These are phyloP conservation scores for Trichaptum fuscoviolaceum DNA, from an alignment of 768 basidiomycete genomes.

Conservation along the genomic window DNA sequence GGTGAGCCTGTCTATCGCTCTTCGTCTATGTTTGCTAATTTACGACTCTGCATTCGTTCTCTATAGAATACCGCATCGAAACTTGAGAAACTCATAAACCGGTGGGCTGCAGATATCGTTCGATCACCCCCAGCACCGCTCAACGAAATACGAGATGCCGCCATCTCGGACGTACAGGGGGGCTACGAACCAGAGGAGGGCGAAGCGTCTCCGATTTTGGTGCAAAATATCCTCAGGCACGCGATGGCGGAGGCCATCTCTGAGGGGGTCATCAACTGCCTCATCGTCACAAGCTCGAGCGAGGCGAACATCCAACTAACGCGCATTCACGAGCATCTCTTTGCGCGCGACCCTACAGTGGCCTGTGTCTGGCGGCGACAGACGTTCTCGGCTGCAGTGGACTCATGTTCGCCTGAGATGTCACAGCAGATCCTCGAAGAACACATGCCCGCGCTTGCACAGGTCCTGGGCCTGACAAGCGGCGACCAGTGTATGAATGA, in stretches of 20 bases:
- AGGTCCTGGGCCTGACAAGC: conserved; percentile 37
- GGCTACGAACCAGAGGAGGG: conserved; percentile 37
- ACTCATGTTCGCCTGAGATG: conserved; percentile 69
- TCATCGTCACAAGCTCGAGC: conserved; percentile 79
- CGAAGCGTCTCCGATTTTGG: conserved; percentile 52
- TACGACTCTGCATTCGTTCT: background rate
- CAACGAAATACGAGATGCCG: conserved; percentile 49
- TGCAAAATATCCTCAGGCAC: conserved; percentile 77
- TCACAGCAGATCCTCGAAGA: conserved; percentile 61
- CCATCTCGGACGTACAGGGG: conserved; percentile 53
- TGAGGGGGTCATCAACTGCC: conserved; percentile 77
- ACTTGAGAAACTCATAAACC: conserved; percentile 77
- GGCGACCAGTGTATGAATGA: conserved; percentile 31
- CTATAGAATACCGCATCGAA: conserved; percentile 73
- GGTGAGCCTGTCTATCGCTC: conserved; percentile 34
- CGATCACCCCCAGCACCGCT: conserved; percentile 50
- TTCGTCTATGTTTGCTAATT: conserved; percentile 9
- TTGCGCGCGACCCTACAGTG: conserved; percentile 85
- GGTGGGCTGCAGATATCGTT: conserved; percentile 79
- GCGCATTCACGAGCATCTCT: conserved; percentile 84
- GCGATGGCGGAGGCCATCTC: conserved; percentile 67
- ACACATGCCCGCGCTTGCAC: conserved; percentile 61
- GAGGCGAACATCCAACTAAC: conserved; percentile 84
- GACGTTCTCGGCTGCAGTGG: conserved; percentile 84
- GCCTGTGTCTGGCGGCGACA: conserved; percentile 87